phyloP scores from a whole-genome alignment of 2,329 filamentous ascomycete species.

The Arthrobotrys megalospora region DNA sequence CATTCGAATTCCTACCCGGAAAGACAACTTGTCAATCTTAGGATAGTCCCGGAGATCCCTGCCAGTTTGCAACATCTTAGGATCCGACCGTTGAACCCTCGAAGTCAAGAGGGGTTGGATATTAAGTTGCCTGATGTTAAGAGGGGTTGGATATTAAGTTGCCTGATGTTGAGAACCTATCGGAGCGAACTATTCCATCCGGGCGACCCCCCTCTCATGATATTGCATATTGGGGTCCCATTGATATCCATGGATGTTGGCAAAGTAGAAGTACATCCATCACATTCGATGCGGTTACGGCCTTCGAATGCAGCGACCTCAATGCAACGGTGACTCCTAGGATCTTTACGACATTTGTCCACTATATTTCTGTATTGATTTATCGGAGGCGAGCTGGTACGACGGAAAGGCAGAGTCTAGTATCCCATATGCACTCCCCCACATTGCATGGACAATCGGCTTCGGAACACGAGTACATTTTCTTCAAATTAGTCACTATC shows the following conservation, averaged over 20 bases:
- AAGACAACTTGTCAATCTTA: background rate
- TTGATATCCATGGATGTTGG: background rate
- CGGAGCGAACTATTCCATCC: background rate
- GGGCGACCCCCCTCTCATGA: background rate
- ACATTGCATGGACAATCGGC: background rate
- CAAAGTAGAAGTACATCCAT: background rate
- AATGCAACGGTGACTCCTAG: too few species aligned
- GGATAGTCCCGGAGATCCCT: too few species aligned
- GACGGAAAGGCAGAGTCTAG: background rate
- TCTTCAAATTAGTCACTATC: background rate
- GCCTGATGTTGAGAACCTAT: background rate
- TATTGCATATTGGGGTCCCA: background rate
- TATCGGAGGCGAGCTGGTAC: background rate
- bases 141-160: too few species aligned
- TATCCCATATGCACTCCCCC: background rate
- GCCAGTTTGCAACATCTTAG: too few species aligned
- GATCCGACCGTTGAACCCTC: background rate
- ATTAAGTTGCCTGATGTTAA: too few species aligned
- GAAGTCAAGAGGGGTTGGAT: background rate
- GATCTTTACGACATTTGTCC: background rate
- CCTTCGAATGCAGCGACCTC: background rate
- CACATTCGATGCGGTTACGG: background rate
- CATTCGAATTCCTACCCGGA: background rate
- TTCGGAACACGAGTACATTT: background rate
- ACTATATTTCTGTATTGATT: background rate